Conservation (phyloP, 1,284 basidiomycete species). For the Melampsora americana region DNA sequence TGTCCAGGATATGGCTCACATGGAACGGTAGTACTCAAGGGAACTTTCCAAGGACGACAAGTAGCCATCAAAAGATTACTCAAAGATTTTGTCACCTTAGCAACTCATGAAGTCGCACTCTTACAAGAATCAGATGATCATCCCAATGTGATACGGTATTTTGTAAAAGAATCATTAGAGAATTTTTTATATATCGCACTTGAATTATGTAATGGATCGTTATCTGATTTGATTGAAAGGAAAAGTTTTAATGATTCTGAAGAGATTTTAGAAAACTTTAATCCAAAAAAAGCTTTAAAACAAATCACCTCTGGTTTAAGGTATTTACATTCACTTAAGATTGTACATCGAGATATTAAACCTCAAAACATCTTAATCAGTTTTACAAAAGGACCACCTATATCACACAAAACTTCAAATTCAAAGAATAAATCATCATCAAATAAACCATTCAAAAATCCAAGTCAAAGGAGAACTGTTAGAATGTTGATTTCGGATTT, state of each 20-base stretch:
- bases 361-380: constrained; percentile 97
- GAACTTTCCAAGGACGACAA: constrained; percentile 88
- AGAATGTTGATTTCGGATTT: constrained; percentile 94
- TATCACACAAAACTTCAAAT: no score
- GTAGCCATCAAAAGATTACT: constrained; percentile 95
- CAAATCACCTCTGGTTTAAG: constrained; percentile 84
- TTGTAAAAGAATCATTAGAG: constrained; percentile 87
- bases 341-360: constrained; percentile 97
- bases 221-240: constrained; percentile 83
- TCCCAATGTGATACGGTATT: constrained; percentile 93
- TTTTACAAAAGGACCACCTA: constrained; percentile 58
- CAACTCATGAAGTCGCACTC: constrained; percentile 86
- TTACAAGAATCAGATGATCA: constrained; percentile 96
- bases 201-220: constrained; percentile 89
- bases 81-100: constrained; percentile 90
- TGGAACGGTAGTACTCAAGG: constrained; percentile 89
- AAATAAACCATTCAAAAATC: not conserved
- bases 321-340: constrained; percentile 89
- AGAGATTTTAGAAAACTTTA: constrained; percentile 69
- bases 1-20: constrained; percentile 86
- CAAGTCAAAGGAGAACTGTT: constrained; percentile 55
- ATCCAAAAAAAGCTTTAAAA: constrained; percentile 78
- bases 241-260: constrained; percentile 48
- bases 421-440: constrained; percentile 15
- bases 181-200: constrained; percentile 97